A percentile compares a stretch with the other conserved stretches of the same genome.
Conservation (phyloP, 345 rosid species). For the Citrus medica region DNA sequence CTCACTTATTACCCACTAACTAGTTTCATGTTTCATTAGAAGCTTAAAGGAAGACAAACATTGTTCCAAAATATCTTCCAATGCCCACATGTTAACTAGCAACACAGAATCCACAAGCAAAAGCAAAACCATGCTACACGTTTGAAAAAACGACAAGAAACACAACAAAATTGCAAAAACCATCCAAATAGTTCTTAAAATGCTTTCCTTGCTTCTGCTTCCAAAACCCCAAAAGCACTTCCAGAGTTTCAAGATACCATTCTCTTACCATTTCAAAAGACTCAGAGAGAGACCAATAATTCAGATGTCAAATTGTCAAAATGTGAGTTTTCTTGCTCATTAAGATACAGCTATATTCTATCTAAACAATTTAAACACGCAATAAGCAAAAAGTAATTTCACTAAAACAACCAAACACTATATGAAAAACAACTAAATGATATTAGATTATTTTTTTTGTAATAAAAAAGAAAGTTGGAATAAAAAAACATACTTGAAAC, state of each 20-base stretch:
- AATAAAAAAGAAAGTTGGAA: neutral
- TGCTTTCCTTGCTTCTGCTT: neutral
- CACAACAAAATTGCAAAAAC: neutral
- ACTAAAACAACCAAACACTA: neutral
- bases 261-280: neutral
- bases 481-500: slow-evolving; percentile 63
- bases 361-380: neutral
- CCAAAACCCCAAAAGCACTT: neutral
- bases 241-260: neutral
- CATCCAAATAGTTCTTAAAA: neutral
- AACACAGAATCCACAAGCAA: neutral
- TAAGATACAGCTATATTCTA: neutral
- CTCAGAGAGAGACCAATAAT: neutral
- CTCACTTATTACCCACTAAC: neutral
- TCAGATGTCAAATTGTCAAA: neutral
- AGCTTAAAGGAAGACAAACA: neutral
- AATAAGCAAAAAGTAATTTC: neutral
- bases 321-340: no score
- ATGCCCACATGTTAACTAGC: neutral
- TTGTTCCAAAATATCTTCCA: neutral
- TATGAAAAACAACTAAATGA: neutral
- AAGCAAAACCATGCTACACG: neutral
- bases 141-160: neutral
- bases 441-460: no score
- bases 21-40: neutral